Base-by-base conservation (phyloP, 1,284 basidiomycete genomes). In the Melampsora americana region DNA sequence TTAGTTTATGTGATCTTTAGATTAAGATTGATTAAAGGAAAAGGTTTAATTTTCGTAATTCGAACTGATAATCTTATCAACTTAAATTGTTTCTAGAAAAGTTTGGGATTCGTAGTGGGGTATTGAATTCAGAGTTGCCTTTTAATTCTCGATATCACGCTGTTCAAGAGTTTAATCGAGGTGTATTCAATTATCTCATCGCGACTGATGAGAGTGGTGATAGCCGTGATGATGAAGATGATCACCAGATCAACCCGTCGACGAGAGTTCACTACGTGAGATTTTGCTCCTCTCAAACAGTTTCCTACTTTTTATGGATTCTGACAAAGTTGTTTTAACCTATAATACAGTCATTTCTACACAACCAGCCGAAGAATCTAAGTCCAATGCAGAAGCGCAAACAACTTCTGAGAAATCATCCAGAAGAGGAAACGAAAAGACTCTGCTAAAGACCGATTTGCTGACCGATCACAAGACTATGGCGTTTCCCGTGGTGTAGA, bases 141-240 rank as follows among this genome's bases (percentile, higher is more conserved):
- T 85, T 98, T 77, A 98, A 97, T 81, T 95, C 93, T 30, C 87
- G 94, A 88, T 88, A 95, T 82, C 96, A 99, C 82, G 91, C 92
- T 5, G 95, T 99, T 1, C 94, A 99, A 81, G 95, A 98, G 84
- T 99, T 99, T 83, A 98, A 99, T 84, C 93, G 94, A 80, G 96
- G 96, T 7, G 92, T 95, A 14, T 99, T 98, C 82, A 94, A 99
- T 82, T 98, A 98, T 82, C 95, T 99, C 78, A 96, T 99, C 77
- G 96, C 96, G 0, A 97, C 95, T 2, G 96, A 99, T 82, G 96
- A 98, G 84, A 88, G 87, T 78, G 86, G 87, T 2, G 85, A 85
- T 9, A 85, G 84, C 9, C 80, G 79, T 1, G 80, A 79, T 0
- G 80, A 83, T 5, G 80, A 81, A 6, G 84, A 83, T 7, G 83